Base-by-base conservation (phyloP, 495 filamentous ascomycete genomes). In the Lasiosphaeria hispida region DNA sequence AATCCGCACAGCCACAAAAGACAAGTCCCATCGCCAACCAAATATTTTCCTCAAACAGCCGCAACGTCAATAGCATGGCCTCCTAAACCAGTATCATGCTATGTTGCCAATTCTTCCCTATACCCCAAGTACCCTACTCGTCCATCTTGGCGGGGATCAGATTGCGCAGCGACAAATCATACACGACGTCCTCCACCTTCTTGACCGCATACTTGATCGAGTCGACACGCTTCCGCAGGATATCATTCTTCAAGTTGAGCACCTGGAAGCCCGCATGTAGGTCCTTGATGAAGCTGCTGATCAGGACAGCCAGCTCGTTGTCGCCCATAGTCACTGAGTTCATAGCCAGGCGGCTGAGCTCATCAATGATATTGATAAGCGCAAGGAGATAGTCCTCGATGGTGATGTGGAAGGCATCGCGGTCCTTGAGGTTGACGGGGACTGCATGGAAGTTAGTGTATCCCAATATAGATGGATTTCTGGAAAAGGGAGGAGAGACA, bases 161-260 rank as follows among this genome's bases (percentile, higher is more conserved):
- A 63, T 93, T 92, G 52, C 93, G 82, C 69, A 97, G 73, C 5
- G 87, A 91, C 33, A 98, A 77, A 69, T 98, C 94, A 65, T 98
- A 98, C 14, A 96, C 92, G 17, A 98, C 91, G 72, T 98, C 94
- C 77, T 98, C 94, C 38, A 96, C 90, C 75, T 96, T 96, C 80
- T 97, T 97, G 79, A 96, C 90, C 58, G 87, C 87, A 60, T 97
- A 98, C 79, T 98, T 98, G 69, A 98, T 88, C 23, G 88, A 87
- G 75, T 98, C 94, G 30, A 87, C 92, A 55, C 91, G 84, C 73
- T 88, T 90, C 42, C 94, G 80, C 65, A 98, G 75, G 11, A 85
- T 83, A 66, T 98, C 94, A 67, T 98, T 98, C 83, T 97, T 98
- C 57, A 98, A 74, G 68, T 97, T 97, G 59, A 98, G 80, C 42